phyloP scores from a whole-genome alignment of 208 protist genomes.

The Vickermania ingenoplastis region DNA sequence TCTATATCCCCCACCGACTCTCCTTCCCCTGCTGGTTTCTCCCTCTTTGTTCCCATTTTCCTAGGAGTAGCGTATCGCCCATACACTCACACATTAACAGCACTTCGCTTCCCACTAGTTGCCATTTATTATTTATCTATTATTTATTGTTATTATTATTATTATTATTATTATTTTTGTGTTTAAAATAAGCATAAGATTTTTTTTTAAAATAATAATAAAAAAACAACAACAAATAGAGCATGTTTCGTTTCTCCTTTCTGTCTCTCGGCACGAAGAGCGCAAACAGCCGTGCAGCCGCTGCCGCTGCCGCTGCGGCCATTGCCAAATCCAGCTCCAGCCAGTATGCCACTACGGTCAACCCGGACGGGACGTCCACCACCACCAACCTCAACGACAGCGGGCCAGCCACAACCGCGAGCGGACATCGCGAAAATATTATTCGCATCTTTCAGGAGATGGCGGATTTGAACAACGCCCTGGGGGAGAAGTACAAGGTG shows the following conservation, averaged over 20 bases:
- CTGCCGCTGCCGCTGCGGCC: not conserved
- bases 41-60: too few species aligned
- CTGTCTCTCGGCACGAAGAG: constrained; percentile 13
- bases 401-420: not conserved
- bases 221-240: too few species aligned
- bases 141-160: too few species aligned
- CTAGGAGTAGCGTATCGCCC: too few species aligned
- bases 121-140: too few species aligned
- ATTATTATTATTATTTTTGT: too few species aligned
- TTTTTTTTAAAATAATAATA: too few species aligned
- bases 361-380: not conserved
- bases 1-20: too few species aligned
- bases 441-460: constrained; percentile 87
- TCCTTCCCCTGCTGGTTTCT: too few species aligned
- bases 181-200: too few species aligned
- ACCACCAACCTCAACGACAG: not conserved
- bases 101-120: too few species aligned
- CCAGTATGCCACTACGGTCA: not conserved
- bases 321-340: not conserved
- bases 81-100: too few species aligned
- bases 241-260: constrained; percentile 57
- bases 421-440: constrained; percentile 70
- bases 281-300: not conserved
- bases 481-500: constrained; percentile 87
- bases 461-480: constrained; percentile 81